Conservation (phyloP, 768 basidiomycete species). For the Lactarius akahatsu region DNA sequence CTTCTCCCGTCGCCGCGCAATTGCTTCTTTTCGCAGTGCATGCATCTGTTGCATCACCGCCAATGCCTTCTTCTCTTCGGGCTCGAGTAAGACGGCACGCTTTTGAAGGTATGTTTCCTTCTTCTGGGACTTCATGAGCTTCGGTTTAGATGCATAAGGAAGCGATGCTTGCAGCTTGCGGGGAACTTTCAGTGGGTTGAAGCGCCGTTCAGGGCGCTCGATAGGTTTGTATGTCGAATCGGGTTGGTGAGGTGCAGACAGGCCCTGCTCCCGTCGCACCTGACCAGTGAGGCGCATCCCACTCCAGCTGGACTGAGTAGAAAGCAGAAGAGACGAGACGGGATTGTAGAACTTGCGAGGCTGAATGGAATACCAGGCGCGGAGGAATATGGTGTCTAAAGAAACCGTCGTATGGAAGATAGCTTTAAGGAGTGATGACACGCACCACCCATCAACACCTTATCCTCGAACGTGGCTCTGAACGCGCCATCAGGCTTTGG, state of each 20-base stretch:
- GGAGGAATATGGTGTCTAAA: conserved; percentile 88
- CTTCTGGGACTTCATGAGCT: conserved; percentile 71
- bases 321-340: conserved; percentile 84
- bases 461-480: conserved; percentile 98
- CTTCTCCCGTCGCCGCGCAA: conserved; percentile 75
- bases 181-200: conserved; percentile 87
- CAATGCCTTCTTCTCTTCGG: conserved; percentile 91
- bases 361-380: conserved; percentile 95
- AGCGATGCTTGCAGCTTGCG: conserved; percentile 87
- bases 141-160: conserved; percentile 92
- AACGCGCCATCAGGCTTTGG: conserved; percentile 95
- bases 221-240: conserved; percentile 90
- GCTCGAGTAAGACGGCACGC: conserved; percentile 92
- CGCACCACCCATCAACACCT: conserved; percentile 92
- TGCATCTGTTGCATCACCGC: conserved; percentile 92
- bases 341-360: conserved; percentile 97
- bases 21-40: conserved; percentile 87
- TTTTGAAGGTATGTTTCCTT: conserved; percentile 87
- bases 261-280: conserved; percentile 79
- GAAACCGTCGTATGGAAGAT: background rate
- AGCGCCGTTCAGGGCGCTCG: conserved; percentile 75
- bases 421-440: conserved; percentile 24
- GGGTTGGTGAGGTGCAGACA: conserved; percentile 75
- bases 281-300: conserved; percentile 97
- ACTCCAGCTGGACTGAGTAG: conserved; percentile 78